Percentiles rank a stretch among this genome's conserved stretches.
phyloP scores from a whole-genome alignment of 192 early-diverging fungal genomes.

The Coemansia sp. region DNA sequence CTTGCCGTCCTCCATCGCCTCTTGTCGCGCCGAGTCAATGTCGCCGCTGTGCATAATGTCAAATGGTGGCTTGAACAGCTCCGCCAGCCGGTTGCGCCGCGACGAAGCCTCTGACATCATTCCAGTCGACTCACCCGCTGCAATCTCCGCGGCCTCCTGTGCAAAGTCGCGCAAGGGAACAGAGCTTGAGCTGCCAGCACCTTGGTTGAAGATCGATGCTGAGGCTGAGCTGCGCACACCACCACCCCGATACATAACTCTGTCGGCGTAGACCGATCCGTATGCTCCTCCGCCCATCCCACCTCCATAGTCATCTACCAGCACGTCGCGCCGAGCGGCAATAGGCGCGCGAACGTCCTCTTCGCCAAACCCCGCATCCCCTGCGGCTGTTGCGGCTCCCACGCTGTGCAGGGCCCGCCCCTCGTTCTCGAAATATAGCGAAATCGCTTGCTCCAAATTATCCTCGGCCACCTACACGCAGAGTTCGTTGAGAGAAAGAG shows the following conservation, averaged over 20 bases:
- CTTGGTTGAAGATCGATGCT: constrained; percentile 58
- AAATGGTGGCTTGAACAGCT: constrained; percentile 84
- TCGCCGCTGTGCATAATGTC: constrained; percentile 83
- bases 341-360: constrained; percentile 81
- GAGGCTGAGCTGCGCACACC: constrained; percentile 18
- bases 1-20: constrained; percentile 64
- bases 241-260: neutral
- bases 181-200: constrained; percentile 5
- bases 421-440: constrained; percentile 84
- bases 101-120: constrained; percentile 13
- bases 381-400: constrained; percentile 18
- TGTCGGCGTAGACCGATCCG: constrained; percentile 7
- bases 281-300: constrained; percentile 5
- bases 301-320: constrained; percentile 59
- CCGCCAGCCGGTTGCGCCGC: constrained; percentile 65
- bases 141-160: constrained; percentile 63
- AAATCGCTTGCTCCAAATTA: constrained; percentile 74
- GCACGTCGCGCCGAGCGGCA: constrained; percentile 76
- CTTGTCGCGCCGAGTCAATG: constrained; percentile 72
- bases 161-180: constrained; percentile 74
- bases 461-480: constrained; percentile 70
- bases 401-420: constrained; percentile 59
- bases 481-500: neutral
- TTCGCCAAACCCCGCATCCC: constrained; percentile 22
- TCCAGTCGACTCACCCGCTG: constrained; percentile 25